Evolutionary conservation across 169 alveolate species (phyloP), one percentile per base, ranked within the genome.

Genomic region (Besnoitia besnoiti): DNA sequence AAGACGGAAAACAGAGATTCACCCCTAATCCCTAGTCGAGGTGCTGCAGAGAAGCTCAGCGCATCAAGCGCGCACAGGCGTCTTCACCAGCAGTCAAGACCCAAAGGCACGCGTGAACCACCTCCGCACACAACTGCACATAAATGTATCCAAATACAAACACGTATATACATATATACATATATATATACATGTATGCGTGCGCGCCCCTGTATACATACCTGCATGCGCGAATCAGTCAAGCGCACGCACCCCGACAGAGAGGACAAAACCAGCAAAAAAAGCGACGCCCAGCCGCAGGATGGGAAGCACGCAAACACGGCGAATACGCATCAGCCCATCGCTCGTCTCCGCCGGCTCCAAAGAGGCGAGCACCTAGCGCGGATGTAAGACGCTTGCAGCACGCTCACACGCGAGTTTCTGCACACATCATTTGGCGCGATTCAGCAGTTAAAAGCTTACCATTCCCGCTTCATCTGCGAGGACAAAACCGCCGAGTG

Each of bases 401-500:
- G n/a, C n/a, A n/a, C n/a, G n/a, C n/a, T n/a, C 30, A 19, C 19
- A 19, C 62, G 62, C 62, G 19, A 50, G 62, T 50, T 50, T 50
- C 62, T 50, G 30, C 62, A 19, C 10, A 50, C 62, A 50, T 19
- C 62, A 50, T 19, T 10, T 19, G 62, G 19, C 10, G 62, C 62
- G 62, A 50, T 19, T 19, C 30, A 14, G 62, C 62, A 19, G 10
- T 10, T 50, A 44, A 21, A 0, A 61, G 12, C 50, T 61, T 85
- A 42, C 91, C 91, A 85, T 85, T 75, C 91, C 91, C 37, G 85
- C 49, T 37, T 85, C 91, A n/a, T 85, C 91, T 19, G 80, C 84
- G 35, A 85, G 91, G n/a, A 85, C 59, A 40, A 76, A 75, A 5
- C 75, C 91, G 40, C 84, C 91, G 46, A 62, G 82, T 14, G 84